Conservation (phyloP, 2,329 filamentous ascomycete genomes). For the Thielaviopsis punctulata region DNA sequence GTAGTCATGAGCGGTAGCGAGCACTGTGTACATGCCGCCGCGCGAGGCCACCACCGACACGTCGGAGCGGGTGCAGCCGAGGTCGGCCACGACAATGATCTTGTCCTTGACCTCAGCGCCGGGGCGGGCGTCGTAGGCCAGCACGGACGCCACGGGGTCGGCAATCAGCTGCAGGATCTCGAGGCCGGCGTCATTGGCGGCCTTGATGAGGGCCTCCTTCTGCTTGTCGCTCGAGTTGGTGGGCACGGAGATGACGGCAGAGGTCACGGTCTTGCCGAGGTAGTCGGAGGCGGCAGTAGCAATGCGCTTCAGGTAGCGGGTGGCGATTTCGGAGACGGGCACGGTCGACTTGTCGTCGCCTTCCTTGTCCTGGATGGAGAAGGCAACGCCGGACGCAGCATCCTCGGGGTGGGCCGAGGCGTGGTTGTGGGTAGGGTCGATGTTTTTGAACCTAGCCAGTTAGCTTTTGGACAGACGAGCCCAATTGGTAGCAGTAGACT, state of each 20-base stretch:
- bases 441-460: conserved; percentile 53
- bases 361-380: conserved; percentile 61
- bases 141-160: conserved; percentile 74
- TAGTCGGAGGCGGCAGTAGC: conserved; percentile 75
- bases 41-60: conserved; percentile 79
- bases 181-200: conserved; percentile 64
- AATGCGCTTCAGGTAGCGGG: conserved; percentile 69
- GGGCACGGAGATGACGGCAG: conserved; percentile 85
- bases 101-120: conserved; percentile 67
- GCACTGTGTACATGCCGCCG: conserved; percentile 88
- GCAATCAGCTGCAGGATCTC: conserved; percentile 86
- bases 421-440: conserved; percentile 91
- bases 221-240: conserved; percentile 86
- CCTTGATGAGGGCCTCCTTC: conserved; percentile 59
- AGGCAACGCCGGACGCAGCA: conserved; percentile 52
- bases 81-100: conserved; percentile 75
- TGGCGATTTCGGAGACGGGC: conserved; percentile 63
- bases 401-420: conserved; percentile 81
- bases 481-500: conserved; percentile 16
- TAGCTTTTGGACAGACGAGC: background rate
- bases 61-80: conserved; percentile 85
- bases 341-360: conserved; percentile 40
- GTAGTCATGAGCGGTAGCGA: conserved; percentile 90
- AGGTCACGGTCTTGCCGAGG: conserved; percentile 80
- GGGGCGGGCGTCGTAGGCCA: conserved; percentile 79